Percentiles rank a stretch among this genome's conserved stretches.
These are phyloP conservation scores for Ceratobasidium theobromae DNA, from an alignment of 1,284 basidiomycete species.

Conservation along the genomic window DNA sequence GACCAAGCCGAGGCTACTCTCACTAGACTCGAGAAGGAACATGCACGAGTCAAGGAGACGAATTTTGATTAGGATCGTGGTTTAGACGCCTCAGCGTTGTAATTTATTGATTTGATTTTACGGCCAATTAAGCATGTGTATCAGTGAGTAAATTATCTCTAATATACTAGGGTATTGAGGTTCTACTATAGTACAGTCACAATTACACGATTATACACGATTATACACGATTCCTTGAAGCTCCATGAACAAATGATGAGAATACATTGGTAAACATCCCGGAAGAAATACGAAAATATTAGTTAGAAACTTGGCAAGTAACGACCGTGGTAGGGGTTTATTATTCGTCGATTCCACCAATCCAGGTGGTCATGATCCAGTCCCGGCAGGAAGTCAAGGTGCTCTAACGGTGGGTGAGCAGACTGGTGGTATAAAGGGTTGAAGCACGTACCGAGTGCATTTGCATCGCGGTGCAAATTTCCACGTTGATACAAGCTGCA, in stretches of 20 bases:
- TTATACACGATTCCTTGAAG: not conserved
- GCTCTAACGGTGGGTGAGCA: not conserved
- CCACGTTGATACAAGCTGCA: not conserved
- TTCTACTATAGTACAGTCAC: slow-evolving; percentile 6
- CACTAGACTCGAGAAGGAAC: slow-evolving; percentile 57
- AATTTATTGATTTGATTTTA: slow-evolving; percentile 8
- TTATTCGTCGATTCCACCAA: not conserved
- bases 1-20: slow-evolving; percentile 61
- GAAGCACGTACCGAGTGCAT: slow-evolving; percentile 6
- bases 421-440: not conserved
- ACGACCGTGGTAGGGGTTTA: not conserved
- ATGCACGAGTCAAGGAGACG: slow-evolving; percentile 50
- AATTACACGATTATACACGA: not conserved
- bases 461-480: slow-evolving; percentile 3
- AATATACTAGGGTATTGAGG: slow-evolving; percentile 4
- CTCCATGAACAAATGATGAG: not conserved
- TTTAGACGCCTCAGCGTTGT: not conserved
- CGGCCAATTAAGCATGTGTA: not conserved
- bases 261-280: not conserved
- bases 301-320: not conserved
- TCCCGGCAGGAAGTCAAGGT: slow-evolving; percentile 3
- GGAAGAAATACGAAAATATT: not conserved
- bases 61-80: slow-evolving; percentile 15
- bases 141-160: slow-evolving; percentile 1
- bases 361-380: slow-evolving; percentile 23